Evolutionary conservation across 495 filamentous ascomycete species (phyloP).

Genomic region (Daldinia loculata): DNA sequence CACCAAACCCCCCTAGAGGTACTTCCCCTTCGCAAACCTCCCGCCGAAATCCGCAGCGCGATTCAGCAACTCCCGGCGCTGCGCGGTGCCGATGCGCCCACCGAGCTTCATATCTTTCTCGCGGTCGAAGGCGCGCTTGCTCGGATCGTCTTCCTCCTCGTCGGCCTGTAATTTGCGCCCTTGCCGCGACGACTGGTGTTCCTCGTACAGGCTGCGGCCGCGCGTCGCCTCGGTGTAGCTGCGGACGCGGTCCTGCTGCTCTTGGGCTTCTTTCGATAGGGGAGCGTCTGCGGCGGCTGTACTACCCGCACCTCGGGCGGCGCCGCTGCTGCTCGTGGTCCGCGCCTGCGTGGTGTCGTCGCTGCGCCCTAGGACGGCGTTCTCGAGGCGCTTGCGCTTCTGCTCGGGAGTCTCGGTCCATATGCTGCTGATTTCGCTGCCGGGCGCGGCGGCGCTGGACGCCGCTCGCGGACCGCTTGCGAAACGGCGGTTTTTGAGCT

Average conservation of each 20-base stretch:
- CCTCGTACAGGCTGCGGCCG: conserved; percentile 70
- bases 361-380: conserved; percentile 83
- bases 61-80: conserved; percentile 81
- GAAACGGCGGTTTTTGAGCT: conserved; percentile 84
- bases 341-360: background rate
- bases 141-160: conserved; percentile 89
- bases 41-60: conserved; percentile 84
- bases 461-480: conserved; percentile 63
- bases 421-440: conserved; percentile 64
- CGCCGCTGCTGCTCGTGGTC: background rate
- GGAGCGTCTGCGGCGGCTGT: background rate
- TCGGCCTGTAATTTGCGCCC: conserved; percentile 33
- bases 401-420: conserved; percentile 96
- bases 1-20: conserved; percentile 55
- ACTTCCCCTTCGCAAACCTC: conserved; percentile 82
- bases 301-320: background rate
- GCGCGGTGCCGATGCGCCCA: conserved; percentile 72
- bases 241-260: conserved; percentile 47
- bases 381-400: conserved; percentile 78
- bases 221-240: conserved; percentile 59
- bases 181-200: conserved; percentile 57
- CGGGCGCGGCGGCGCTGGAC: conserved; percentile 57
- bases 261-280: conserved; percentile 52
- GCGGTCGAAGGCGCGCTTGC: conserved; percentile 83
- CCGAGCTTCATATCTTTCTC: conserved; percentile 93